Percentiles rank a stretch among this genome's conserved stretches.
Conservation (phyloP, 345 rosid genomes). For the Eucalyptus marginata region DNA sequence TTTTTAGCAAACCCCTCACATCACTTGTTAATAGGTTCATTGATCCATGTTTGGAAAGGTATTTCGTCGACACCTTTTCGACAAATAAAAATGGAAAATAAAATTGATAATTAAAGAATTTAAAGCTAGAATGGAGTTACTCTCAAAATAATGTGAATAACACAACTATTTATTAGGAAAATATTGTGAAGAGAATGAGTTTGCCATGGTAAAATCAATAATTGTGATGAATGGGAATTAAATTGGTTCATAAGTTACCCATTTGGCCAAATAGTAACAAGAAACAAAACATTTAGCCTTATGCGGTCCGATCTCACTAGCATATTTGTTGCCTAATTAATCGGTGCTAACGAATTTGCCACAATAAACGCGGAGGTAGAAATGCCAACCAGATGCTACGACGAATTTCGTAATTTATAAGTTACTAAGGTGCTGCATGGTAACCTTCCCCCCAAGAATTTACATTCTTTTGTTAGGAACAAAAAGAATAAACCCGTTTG, state of each 20-base stretch:
- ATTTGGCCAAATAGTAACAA: neutral
- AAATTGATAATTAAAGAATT: neutral
- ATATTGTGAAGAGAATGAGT: neutral
- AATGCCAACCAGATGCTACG: neutral
- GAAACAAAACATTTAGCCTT: neutral
- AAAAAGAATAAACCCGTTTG: too few species aligned
- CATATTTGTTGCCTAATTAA: neutral
- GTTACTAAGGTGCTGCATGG: neutral
- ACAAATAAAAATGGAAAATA: neutral
- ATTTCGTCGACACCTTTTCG: neutral
- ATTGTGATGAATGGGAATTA: neutral
- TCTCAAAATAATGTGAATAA: neutral
- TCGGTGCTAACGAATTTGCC: neutral
- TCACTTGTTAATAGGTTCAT: neutral
- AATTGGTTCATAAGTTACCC: neutral
- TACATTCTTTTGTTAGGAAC: too few species aligned
- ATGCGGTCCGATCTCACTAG: accelerated
- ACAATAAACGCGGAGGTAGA: neutral
- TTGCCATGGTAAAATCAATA: neutral
- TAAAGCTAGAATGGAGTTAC: neutral
- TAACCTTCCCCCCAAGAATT: too few species aligned
- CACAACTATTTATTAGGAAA: neutral
- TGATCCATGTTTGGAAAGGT: neutral
- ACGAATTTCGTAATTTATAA: neutral
- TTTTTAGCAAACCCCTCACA: too few species aligned